Conservation (phyloP, 306 rosid species). For the Calophaca sinica region DNA sequence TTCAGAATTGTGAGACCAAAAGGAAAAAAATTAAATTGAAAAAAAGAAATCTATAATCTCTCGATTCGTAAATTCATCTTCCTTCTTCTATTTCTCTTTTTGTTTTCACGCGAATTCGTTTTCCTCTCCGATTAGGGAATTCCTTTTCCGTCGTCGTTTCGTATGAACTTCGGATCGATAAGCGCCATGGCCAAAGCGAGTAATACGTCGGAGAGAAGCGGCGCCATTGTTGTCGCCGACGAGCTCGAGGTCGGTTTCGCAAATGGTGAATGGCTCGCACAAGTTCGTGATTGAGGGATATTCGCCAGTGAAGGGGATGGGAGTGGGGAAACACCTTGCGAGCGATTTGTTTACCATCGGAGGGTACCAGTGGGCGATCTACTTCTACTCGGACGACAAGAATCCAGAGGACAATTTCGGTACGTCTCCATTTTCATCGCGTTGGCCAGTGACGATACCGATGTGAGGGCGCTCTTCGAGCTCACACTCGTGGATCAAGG, state of each 20-base stretch:
- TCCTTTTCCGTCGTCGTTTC: constrained; percentile 20
- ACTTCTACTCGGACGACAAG: constrained; percentile 86
- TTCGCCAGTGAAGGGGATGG: constrained; percentile 85
- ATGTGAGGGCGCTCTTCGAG: constrained; percentile 83
- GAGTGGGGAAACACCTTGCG: constrained; percentile 84
- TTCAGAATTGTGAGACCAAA: no score
- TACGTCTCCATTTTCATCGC: constrained; percentile 89
- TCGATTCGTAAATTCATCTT: neutral
- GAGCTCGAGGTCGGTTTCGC: constrained; percentile 78
- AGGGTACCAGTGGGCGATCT: constrained; percentile 86
- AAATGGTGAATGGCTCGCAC: constrained; percentile 84
- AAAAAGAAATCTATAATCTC: neutral
- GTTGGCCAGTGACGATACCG: constrained; percentile 83
- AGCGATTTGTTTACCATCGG: constrained; percentile 81
- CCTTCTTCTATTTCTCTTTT: no score
- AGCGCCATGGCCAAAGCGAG: constrained; percentile 41
- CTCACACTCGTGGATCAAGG: constrained; percentile 86
- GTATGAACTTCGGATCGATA: constrained; percentile 19
- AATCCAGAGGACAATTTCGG: constrained; percentile 85
- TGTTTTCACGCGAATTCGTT: constrained; percentile 30
- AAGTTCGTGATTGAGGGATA: constrained; percentile 82
- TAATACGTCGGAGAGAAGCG: constrained; percentile 7
- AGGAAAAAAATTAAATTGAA: neutral
- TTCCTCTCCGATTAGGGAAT: neutral
- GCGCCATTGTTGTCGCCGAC: constrained; percentile 52